phyloP scores from a whole-genome alignment of 495 filamentous ascomycete genomes.

The Neurospora sp. region DNA sequence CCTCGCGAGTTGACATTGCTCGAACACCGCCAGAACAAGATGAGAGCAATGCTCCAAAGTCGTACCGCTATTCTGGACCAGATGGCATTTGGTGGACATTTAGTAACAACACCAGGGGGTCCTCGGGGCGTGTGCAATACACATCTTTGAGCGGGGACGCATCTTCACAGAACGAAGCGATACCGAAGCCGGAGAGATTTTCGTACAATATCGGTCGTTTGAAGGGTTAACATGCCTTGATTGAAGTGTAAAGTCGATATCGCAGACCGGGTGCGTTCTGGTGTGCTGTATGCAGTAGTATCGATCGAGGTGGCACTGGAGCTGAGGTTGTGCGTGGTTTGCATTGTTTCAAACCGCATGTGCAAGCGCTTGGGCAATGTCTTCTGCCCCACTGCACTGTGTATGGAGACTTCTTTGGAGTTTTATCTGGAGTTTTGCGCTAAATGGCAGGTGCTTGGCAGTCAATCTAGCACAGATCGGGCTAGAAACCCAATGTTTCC shows the following conservation, averaged over 20 bases:
- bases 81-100: neutral
- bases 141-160: neutral
- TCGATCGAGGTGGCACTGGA: neutral
- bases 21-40: neutral
- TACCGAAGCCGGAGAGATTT: neutral
- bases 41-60: neutral
- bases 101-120: neutral
- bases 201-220: neutral
- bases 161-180: neutral
- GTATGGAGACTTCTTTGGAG: neutral
- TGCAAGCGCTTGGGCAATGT: neutral
- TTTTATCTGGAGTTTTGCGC: neutral
- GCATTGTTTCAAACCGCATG: neutral
- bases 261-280: neutral
- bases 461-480: neutral
- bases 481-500: neutral
- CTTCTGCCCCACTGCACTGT: neutral
- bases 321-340: neutral
- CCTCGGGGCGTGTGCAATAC: neutral
- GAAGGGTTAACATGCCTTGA: neutral
- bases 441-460: neutral
- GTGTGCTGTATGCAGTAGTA: neutral
- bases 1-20: neutral
- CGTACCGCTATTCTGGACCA: neutral
- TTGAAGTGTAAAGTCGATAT: neutral